Base-by-base conservation (phyloP, 495 filamentous ascomycete genomes). In the Penicillium samsonianum region DNA sequence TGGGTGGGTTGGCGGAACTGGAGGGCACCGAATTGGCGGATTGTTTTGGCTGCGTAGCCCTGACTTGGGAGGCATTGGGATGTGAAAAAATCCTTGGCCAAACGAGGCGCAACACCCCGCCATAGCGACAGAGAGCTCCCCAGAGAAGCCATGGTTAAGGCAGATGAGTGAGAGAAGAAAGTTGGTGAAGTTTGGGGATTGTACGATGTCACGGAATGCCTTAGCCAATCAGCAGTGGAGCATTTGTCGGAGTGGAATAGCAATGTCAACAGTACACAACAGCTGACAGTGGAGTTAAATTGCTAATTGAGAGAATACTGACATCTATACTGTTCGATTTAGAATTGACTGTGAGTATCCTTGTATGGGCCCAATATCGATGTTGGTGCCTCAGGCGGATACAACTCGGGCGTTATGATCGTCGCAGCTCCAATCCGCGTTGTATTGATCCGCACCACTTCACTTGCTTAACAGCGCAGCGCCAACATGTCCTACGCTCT, bases 11-110 rank as follows among this genome's bases (percentile, higher is more conserved):
- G 72, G 38, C 61, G 44, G 22, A 69, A 69, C 20, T 68, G 64
- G 38, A 63, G 57, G 23, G 71, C 49, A 23, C 54, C 52, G 60
- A 69, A 72, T 40, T 53, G 74, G 58, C 73, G 73, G 59, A 76
- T 68, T 30, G 69, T 67, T 43, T 67, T 73, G 57, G 64, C 65
- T 20, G 62, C 67, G 59, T 62, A 68, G 55, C 64, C 69, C 43
- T 69, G 70, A 47, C 51, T 72, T 19, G 63, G 70, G 12, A 87
- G 72, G 64, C 85, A 90, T 77, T 87, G 83, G 70, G 87, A 87
- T 57, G 82, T 75, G 58, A 87, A 84, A 47, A 84, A 77, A 42
- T 81, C 75, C 23, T 76, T 69, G 4, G 83, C 73, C 14, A 89
- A 64, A 53, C 79, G 79, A 10, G 81, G 74, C 49, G 78, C 78